These are phyloP conservation scores for Phytopythium vexans DNA, from an alignment of 352 stramenopile species.

Conservation along the genomic window DNA sequence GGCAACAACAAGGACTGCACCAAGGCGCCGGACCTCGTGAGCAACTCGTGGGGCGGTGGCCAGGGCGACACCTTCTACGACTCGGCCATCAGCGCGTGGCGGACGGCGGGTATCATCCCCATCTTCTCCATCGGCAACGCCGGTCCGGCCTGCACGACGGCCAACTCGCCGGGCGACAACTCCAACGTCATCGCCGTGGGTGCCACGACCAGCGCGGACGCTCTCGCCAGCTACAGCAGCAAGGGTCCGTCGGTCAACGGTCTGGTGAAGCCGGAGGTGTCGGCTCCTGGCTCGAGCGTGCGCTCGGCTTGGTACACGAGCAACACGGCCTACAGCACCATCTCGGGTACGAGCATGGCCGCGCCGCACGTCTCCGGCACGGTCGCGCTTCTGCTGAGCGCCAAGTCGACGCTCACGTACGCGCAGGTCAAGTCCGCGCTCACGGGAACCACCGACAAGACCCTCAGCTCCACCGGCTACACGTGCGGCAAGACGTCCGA, in stretches of 20 bases:
- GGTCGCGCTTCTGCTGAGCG: conserved; percentile 20
- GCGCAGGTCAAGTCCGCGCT: conserved; percentile 12
- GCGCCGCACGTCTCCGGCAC: conserved; percentile 24
- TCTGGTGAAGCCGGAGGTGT: conserved; percentile 23
- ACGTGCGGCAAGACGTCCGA: conserved; percentile 25
- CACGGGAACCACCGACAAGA: conserved; percentile 7
- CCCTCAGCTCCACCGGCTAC: conserved; percentile 3
- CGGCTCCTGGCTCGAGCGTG: conserved; percentile 18
- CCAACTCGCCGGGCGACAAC: conserved; percentile 10
- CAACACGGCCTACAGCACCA: conserved; percentile 7
- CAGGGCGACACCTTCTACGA: conserved; percentile 10
- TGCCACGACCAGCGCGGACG: conserved; percentile 12
- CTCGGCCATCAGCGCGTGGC: conserved; percentile 7
- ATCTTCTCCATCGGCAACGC: conserved; percentile 10
- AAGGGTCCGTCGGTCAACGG: conserved; percentile 10
- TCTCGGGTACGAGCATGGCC: conserved; percentile 24
- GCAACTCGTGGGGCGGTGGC: conserved; percentile 14
- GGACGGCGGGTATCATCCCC: conserved; percentile 15
- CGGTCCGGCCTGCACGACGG: conserved; percentile 5
- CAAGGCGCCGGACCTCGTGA: conserved; percentile 13
- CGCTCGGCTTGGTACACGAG: conserved; percentile 6
- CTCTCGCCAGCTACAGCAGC: conserved; percentile 12
- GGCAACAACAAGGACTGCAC: conserved; percentile 9
- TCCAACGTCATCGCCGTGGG: conserved; percentile 23
- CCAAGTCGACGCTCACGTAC: conserved; percentile 16